phyloP scores from a whole-genome alignment of 345 rosid genomes.

The Linum trigynum region DNA sequence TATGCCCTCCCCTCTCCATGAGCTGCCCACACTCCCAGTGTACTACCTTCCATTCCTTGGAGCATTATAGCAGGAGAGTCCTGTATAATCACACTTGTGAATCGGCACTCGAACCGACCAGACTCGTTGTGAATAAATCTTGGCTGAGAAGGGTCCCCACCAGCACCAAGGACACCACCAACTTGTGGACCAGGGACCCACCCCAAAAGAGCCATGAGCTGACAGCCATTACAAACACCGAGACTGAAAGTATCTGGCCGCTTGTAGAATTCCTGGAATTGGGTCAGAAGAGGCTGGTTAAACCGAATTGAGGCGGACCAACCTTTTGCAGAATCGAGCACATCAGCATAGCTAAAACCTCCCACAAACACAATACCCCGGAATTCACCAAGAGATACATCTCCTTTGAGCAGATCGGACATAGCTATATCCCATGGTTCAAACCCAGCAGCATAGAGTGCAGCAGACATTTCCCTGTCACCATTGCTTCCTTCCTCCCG shows the following conservation, averaged over 20 bases:
- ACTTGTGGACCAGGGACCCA: slow-evolving; percentile 95
- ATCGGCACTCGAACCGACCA: slow-evolving; percentile 87
- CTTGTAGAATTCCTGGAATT: slow-evolving; percentile 82
- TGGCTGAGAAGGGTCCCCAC: slow-evolving; percentile 74
- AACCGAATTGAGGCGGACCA: slow-evolving; percentile 94
- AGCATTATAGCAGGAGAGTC: slow-evolving; percentile 85
- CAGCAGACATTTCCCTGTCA: slow-evolving; percentile 95
- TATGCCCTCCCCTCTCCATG: slow-evolving; percentile 96
- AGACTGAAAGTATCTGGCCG: slow-evolving; percentile 84
- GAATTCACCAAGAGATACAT: slow-evolving; percentile 50
- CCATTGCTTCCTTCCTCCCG: slow-evolving; percentile 99
- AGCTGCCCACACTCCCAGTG: slow-evolving; percentile 92
- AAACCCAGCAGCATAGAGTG: slow-evolving; percentile 77
- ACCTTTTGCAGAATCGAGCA: slow-evolving; percentile 93
- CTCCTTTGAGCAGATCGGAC: slow-evolving; percentile 75
- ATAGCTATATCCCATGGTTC: slow-evolving; percentile 94
- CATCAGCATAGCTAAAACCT: slow-evolving; percentile 91
- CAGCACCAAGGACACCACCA: slow-evolving; percentile 66
- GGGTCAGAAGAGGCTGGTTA: slow-evolving; percentile 59
- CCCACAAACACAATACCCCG: slow-evolving; percentile 87
- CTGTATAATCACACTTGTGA: slow-evolving; percentile 61
- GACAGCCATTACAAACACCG: slow-evolving; percentile 93
- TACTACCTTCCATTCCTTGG: slow-evolving; percentile 93
- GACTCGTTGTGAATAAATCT: slow-evolving; percentile 90
- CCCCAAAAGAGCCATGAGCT: slow-evolving; percentile 84